Conservation (phyloP, 768 basidiomycete genomes). For the Rubroboletus satanas region DNA sequence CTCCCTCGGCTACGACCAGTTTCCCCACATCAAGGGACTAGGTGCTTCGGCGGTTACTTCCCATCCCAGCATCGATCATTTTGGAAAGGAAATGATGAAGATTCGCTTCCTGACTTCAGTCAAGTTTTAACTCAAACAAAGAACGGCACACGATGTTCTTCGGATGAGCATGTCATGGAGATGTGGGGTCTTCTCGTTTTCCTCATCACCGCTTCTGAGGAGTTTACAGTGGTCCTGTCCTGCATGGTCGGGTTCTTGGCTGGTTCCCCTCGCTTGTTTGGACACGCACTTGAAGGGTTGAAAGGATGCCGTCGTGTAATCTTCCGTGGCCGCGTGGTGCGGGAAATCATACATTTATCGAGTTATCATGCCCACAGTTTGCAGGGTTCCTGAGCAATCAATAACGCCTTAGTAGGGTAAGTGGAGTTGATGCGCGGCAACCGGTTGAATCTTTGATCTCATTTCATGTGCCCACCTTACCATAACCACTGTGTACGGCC, state of each 20-base stretch:
- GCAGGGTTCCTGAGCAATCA: neutral
- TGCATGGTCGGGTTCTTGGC: too few species aligned
- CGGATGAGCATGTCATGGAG: too few species aligned
- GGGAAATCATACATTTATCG: constrained; percentile 1
- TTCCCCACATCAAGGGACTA: neutral
- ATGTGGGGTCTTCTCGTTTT: neutral
- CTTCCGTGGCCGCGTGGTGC: neutral
- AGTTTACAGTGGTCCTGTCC: too few species aligned
- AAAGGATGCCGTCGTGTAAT: neutral
- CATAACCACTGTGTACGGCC: neutral
- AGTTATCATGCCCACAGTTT: neutral
- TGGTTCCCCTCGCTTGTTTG: too few species aligned
- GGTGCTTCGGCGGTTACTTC: neutral
- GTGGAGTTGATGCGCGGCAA: neutral
- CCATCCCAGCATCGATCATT: neutral
- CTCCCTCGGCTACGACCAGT: too few species aligned
- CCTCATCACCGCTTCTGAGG: too few species aligned
- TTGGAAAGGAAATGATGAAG: constrained; percentile 9
- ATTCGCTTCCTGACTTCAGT: neutral
- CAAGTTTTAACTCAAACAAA: neutral
- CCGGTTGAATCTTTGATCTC: neutral
- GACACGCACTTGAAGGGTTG: neutral
- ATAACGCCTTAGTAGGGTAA: neutral
- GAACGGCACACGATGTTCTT: neutral
- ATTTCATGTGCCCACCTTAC: neutral